phyloP scores from a whole-genome alignment of 805 yeast genomes.

The Starmera pachycereana region DNA sequence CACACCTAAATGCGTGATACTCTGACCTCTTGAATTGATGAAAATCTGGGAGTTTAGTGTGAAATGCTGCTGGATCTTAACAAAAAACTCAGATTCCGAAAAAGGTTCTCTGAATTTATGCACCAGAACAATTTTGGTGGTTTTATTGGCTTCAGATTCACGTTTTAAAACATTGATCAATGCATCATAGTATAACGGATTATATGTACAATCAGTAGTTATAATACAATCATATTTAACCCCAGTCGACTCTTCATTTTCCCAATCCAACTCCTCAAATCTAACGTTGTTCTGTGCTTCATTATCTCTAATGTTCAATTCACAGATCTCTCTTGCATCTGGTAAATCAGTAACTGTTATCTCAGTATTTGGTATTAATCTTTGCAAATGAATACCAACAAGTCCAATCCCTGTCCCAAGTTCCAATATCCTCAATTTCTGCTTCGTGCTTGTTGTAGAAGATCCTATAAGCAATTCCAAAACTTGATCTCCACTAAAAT shows the following conservation, averaged over 20 bases:
- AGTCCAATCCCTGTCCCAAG: constrained; percentile 35
- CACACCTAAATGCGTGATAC: constrained; percentile 14
- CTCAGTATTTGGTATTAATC: constrained; percentile 8
- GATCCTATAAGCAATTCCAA: not conserved
- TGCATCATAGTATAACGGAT: constrained; percentile 27
- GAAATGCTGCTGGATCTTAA: constrained; percentile 5
- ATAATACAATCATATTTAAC: constrained; percentile 27
- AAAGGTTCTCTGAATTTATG: constrained; percentile 20
- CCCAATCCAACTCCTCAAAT: constrained; percentile 30
- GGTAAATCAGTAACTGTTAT: constrained; percentile 26
- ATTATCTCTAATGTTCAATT: constrained; percentile 20
- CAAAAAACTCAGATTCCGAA: constrained; percentile 15
- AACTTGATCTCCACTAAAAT: constrained; percentile 1
- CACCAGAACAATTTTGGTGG: constrained; percentile 10
- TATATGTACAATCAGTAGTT: constrained; percentile 33
- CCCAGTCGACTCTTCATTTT: constrained; percentile 7
- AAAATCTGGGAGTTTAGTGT: constrained; percentile 10
- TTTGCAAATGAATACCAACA: constrained; percentile 22
- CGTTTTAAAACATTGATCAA: constrained; percentile 20
- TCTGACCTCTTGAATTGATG: constrained; percentile 7
- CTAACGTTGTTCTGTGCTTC: constrained; percentile 2
- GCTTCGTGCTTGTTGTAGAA: not conserved
- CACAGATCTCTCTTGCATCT: constrained; percentile 28
- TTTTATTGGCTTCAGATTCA: constrained; percentile 3
- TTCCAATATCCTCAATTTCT: constrained; percentile 20